Base-by-base conservation (phyloP, 164 flowering plant genomes). In the Taxillus chinensis region DNA sequence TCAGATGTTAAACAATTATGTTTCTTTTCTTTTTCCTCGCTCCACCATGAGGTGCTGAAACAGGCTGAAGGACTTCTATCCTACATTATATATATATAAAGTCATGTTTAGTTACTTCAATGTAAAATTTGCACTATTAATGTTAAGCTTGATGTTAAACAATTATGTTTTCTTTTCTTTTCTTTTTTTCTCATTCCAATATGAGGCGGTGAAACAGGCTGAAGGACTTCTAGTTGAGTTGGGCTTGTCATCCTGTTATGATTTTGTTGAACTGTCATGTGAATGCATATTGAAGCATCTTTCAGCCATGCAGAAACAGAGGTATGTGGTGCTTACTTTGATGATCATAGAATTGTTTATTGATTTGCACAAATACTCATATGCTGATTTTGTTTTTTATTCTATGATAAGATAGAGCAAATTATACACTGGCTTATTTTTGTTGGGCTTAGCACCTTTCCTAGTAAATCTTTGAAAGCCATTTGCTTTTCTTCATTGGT, bases 221-320 rank as follows among this genome's bases (percentile, higher is more conserved):
- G 76, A 73, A 62, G 76, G 86, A 60, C 82, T 76, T 67, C 41
- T 81, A 12, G 68, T 62, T 50, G 86, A 82, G 49, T 53, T 73
- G 70, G 72, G 39, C 8, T 45, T 76, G 38, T 78, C 78, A 37
- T 75, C 73, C 7, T 74, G 79, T 62, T 80, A 80, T 63, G 83
- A 79, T 61, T 82, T 77, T 54, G 70, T 82, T 7, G 86, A 79
- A 63, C 68, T 73, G 55, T 73, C 64, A 45, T 80, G 85, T 48
- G 82, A 80, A 17, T 76, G 73, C 56, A 71, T 82, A 16, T 54
- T 65, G 61, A 75, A 82, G 73, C 73, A 79, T 57, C 82, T 84
- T 45, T 73, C 82, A 27, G 59, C 58, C 50, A 70, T 82, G 82
- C 86, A 84, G 55, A 84, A 78, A 60, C 70, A 71, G 66, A 78